These are phyloP conservation scores for Mortierella sp. DNA, from an alignment of 371 early-diverging fungal species.

Conservation along the genomic window DNA sequence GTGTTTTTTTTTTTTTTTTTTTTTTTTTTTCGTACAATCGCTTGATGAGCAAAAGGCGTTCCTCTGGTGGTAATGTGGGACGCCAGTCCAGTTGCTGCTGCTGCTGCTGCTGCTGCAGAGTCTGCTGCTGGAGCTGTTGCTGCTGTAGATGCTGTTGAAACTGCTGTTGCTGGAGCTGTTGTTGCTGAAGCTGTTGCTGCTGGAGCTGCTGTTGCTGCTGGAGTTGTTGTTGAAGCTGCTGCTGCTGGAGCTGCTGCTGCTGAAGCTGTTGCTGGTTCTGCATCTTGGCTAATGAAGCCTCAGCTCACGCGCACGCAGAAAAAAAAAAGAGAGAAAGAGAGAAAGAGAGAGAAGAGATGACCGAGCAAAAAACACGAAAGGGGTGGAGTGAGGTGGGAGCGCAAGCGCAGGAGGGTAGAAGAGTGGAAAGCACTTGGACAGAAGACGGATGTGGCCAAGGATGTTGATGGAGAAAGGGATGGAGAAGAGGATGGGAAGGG, in stretches of 20 bases:
- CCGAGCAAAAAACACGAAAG: too few relatives aligned
- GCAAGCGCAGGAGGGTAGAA: too few relatives aligned
- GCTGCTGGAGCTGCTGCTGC: constrained; percentile 20
- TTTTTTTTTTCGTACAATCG: too few relatives aligned
- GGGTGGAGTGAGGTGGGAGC: too few relatives aligned
- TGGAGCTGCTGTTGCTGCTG: constrained; percentile 11
- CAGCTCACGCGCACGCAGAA: neutral
- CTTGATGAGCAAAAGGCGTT: constrained; percentile 35
- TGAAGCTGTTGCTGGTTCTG: constrained; percentile 36
- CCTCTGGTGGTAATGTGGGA: constrained; percentile 18
- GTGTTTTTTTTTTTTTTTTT: too few relatives aligned
- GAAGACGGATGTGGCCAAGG: too few relatives aligned
- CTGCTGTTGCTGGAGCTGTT: constrained; percentile 20
- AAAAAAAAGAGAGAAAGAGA: too few relatives aligned
- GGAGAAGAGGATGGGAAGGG: neutral
- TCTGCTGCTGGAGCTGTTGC: constrained; percentile 14
- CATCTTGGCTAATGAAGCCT: constrained; percentile 1
- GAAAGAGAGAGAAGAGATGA: neutral
- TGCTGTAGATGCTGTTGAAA: constrained; percentile 34
- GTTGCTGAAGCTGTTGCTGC: constrained; percentile 20
- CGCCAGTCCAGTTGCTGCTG: constrained; percentile 28
- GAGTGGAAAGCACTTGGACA: too few relatives aligned
- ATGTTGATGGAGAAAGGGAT: neutral
- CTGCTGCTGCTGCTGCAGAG: constrained; percentile 16
- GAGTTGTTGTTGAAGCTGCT: constrained; percentile 20